These are phyloP conservation scores for Neohortaea acidophila DNA, from an alignment of 495 filamentous ascomycete species.

Conservation along the genomic window DNA sequence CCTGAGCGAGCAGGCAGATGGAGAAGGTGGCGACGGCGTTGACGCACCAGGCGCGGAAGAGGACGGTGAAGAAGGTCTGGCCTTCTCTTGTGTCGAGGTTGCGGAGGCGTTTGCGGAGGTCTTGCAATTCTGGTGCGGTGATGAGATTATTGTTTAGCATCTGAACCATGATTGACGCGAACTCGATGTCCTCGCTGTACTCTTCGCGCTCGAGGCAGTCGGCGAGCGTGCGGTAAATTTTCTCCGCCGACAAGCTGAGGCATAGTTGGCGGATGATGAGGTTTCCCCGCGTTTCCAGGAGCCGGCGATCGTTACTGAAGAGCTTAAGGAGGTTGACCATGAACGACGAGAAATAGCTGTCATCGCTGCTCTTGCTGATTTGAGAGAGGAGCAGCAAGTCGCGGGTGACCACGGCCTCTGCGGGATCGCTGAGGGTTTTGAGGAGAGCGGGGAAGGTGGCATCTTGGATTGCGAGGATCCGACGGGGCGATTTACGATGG, in stretches of 20 bases:
- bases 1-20: constrained; percentile 86
- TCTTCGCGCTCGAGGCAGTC: constrained; percentile 97
- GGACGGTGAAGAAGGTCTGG: constrained; percentile 82
- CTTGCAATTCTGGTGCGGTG: constrained; percentile 85
- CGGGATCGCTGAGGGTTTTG: constrained; percentile 90
- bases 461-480: constrained; percentile 81
- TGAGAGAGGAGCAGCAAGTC: constrained; percentile 91
- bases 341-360: constrained; percentile 92
- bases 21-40: constrained; percentile 98
- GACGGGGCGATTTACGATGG: constrained; percentile 82
- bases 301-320: constrained; percentile 79
- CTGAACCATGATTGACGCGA: constrained; percentile 98
- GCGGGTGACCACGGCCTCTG: constrained; percentile 88
- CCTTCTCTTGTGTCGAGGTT: constrained; percentile 79
- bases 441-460: constrained; percentile 92
- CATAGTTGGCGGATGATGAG: constrained; percentile 93
- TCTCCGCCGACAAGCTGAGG: constrained; percentile 77
- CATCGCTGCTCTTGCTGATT: constrained; percentile 90
- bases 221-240: constrained; percentile 90
- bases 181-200: constrained; percentile 96
- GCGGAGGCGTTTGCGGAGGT: constrained; percentile 74
- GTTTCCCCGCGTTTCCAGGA: constrained; percentile 87
- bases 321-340: constrained; percentile 95
- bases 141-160: constrained; percentile 99
- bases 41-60: constrained; percentile 96